Evolutionary conservation across 2,329 filamentous ascomycete genomes (phyloP).

Genomic region (Apiospora koreana): DNA sequence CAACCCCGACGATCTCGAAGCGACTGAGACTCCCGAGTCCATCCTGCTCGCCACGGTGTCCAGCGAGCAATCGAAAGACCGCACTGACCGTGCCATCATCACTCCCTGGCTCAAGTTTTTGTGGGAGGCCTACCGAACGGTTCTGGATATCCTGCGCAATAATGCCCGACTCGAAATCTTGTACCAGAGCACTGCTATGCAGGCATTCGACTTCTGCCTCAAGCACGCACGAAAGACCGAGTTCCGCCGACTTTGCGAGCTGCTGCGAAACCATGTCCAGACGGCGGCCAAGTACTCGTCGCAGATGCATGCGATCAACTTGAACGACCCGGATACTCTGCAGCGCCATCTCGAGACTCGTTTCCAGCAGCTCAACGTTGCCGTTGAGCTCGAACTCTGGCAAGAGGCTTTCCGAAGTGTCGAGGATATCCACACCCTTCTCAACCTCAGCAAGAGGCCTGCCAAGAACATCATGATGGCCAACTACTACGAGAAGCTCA

Average conservation of each 20-base stretch:
- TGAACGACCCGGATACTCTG: conserved; percentile 94
- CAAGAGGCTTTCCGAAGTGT: conserved; percentile 99
- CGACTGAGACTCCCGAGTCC: conserved; percentile 95
- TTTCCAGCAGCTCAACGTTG: conserved; percentile 97
- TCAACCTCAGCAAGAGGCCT: conserved; percentile 96
- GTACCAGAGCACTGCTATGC: conserved; percentile 97
- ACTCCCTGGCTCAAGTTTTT: conserved; percentile 99
- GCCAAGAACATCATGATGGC: conserved; percentile 99
- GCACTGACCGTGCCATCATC: conserved; percentile 96
- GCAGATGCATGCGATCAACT: conserved; percentile 99
- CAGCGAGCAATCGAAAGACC: conserved; percentile 94
- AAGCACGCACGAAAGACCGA: conserved; percentile 99
- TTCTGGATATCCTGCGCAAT: conserved; percentile 98
- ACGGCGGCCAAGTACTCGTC: conserved; percentile 98
- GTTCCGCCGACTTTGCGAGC: conserved; percentile 96
- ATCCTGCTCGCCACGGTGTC: conserved; percentile 97
- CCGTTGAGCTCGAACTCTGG: conserved; percentile 97
- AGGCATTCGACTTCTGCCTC: conserved; percentile 98
- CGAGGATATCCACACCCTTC: conserved; percentile 96
- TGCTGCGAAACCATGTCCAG: conserved; percentile 97
- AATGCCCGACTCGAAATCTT: conserved; percentile 96
- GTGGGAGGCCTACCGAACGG: conserved; percentile 98
- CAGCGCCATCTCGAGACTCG: conserved; percentile 97
- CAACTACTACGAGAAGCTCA: conserved; percentile 99
- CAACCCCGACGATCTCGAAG: conserved; percentile 93